Conservation (phyloP, 306 rosid species). For the Luffa acutangula region DNA sequence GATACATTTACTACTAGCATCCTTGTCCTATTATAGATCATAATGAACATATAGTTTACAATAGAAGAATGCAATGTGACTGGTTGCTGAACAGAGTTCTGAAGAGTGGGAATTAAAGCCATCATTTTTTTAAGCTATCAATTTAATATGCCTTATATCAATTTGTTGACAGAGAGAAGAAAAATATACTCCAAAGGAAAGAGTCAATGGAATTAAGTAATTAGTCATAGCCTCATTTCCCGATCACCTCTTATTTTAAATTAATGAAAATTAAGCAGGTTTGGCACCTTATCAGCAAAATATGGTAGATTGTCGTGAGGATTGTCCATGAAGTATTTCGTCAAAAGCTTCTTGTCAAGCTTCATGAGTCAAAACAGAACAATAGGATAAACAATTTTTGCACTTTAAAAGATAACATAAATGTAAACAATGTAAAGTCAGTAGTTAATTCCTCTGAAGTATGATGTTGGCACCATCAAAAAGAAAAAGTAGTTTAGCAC, state of each 20-base stretch:
- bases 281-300: slow-evolving; percentile 70
- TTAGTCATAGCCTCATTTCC: not conserved
- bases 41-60: not conserved
- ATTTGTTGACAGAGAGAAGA: not conserved
- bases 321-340: slow-evolving; percentile 54
- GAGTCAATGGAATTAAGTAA: not conserved
- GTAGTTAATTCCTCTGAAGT: not conserved
- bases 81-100: not conserved
- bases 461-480: not conserved
- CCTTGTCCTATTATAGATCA: not conserved
- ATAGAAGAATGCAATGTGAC: not conserved
- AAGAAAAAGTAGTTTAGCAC: slow-evolving; percentile 25
- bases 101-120: not conserved
- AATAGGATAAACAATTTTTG: not conserved
- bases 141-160: not conserved
- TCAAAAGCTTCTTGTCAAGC: slow-evolving; percentile 80
- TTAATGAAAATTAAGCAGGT: not conserved
- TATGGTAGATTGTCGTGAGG: slow-evolving; percentile 54
- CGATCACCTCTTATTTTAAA: not conserved
- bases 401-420: not conserved
- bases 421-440: not conserved
- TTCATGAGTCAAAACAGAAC: slow-evolving; percentile 29
- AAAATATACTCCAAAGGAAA: not conserved
- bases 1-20: not conserved
- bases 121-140: not conserved